Evolutionary conservation across 305 asterid species (phyloP).

Genomic region (Andrographis paniculata): DNA sequence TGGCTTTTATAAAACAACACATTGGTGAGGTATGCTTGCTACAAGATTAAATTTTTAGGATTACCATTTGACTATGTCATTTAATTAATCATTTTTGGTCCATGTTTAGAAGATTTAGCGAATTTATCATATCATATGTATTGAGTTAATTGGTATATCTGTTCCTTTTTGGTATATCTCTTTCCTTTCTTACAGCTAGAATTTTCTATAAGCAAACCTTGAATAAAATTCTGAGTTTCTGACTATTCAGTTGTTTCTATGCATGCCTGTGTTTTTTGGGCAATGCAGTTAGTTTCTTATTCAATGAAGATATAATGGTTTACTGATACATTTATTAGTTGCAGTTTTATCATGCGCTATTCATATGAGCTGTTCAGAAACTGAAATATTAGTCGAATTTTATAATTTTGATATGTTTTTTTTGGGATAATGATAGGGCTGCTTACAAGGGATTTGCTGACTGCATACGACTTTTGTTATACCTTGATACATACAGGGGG

Average conservation of each 20-base stretch:
- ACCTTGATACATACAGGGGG: conserved; percentile 77
- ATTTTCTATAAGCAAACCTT: background rate
- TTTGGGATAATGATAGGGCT: conserved; percentile 56
- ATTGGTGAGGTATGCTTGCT: too few species aligned
- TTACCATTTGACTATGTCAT: too few species aligned
- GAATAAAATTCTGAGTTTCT: too few species aligned
- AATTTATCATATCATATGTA: too few species aligned
- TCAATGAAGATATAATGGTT: too few species aligned
- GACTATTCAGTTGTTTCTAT: background rate
- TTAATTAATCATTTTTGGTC: too few species aligned
- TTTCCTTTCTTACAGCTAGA: background rate
- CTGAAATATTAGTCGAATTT: background rate
- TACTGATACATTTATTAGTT: too few species aligned
- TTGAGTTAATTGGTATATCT: background rate
- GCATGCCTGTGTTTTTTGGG: background rate
- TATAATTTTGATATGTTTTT: background rate
- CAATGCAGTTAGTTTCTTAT: too few species aligned
- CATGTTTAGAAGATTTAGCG: too few species aligned
- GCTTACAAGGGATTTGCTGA: conserved; percentile 98
- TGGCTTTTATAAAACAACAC: background rate
- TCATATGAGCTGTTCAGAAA: background rate
- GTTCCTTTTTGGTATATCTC: background rate
- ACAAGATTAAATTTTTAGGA: too few species aligned
- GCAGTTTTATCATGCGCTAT: background rate
- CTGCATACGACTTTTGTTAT: conserved; percentile 85